These are phyloP conservation scores for Salix purpurea DNA, from an alignment of 345 rosid species.

Conservation along the genomic window DNA sequence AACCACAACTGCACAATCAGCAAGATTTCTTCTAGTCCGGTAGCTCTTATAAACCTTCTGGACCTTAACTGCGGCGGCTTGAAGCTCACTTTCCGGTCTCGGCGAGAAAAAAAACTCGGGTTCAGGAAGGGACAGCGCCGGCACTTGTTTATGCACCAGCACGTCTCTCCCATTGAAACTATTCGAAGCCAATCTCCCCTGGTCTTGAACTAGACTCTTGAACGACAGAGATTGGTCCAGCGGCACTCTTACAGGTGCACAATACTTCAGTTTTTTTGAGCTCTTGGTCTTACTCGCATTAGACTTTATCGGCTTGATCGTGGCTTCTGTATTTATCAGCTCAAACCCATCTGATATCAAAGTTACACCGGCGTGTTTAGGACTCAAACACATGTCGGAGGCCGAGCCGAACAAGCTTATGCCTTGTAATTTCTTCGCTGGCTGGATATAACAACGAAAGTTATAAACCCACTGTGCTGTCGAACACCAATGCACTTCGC, in stretches of 20 bases:
- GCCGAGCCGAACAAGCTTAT: slow-evolving; percentile 19
- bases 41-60: slow-evolving; percentile 92
- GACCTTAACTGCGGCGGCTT: slow-evolving; percentile 78
- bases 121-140: slow-evolving; percentile 47
- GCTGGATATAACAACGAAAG: slow-evolving; percentile 40
- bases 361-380: slow-evolving; percentile 15
- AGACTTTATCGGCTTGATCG: slow-evolving; percentile 26
- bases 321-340: slow-evolving; percentile 25
- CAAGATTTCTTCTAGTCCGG: slow-evolving; percentile 82
- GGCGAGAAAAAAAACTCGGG: slow-evolving; percentile 58
- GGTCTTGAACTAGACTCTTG: slow-evolving; percentile 24
- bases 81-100: slow-evolving; percentile 62
- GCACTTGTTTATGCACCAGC: slow-evolving; percentile 8
- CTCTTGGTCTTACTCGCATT: slow-evolving; percentile 12
- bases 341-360: slow-evolving; percentile 30
- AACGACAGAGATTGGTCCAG: slow-evolving; percentile 32
- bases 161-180: slow-evolving; percentile 3
- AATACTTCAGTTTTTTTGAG: slow-evolving; percentile 28
- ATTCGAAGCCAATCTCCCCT: slow-evolving; percentile 7
- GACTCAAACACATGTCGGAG: slow-evolving; percentile 13
- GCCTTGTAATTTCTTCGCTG: slow-evolving; percentile 32
- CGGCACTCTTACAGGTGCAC: slow-evolving; percentile 29
- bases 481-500: background rate
- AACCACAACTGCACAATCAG: slow-evolving; percentile 86
- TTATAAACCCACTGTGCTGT: slow-evolving; percentile 31